phyloP scores from a whole-genome alignment of 371 early-diverging fungal species.

The Mortierella sp. region DNA sequence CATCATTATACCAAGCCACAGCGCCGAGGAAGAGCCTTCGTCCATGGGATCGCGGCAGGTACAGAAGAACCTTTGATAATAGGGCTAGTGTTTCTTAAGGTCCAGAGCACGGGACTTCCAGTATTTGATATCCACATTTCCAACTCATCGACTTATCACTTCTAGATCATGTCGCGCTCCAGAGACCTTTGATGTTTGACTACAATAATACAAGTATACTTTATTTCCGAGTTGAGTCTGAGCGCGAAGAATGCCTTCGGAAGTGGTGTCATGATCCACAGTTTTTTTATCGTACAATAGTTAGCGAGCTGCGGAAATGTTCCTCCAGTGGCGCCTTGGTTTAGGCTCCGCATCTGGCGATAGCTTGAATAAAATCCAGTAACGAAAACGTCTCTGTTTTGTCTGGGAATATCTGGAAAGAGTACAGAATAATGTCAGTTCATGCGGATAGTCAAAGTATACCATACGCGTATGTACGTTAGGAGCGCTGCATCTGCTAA shows the following conservation, averaged over 20 bases:
- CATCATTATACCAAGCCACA: conserved; percentile 71
- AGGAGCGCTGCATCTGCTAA: neutral
- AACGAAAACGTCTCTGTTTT: conserved; percentile 24
- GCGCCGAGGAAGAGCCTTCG: conserved; percentile 9
- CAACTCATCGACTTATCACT: neutral
- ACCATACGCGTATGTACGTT: neutral
- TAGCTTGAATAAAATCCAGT: conserved; percentile 14
- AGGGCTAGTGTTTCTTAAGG: neutral
- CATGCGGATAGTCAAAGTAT: neutral
- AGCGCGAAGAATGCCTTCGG: no score
- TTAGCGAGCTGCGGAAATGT: no score
- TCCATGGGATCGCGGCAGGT: conserved; percentile 30
- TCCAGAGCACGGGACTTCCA: no score
- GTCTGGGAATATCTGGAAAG: conserved; percentile 25
- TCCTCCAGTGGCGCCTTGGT: neutral
- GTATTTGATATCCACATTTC: no score
- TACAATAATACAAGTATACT: neutral
- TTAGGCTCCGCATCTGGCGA: conserved; percentile 22
- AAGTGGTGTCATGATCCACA: no score
- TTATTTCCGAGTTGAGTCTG: no score
- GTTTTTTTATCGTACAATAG: no score
- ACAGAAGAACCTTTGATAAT: neutral
- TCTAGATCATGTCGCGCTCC: conserved; percentile 41
- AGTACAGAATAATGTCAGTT: neutral
- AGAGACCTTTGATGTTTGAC: conserved; percentile 19